Conservation (phyloP, 257 asterid genomes). For the Rehmannia glutinosa region DNA sequence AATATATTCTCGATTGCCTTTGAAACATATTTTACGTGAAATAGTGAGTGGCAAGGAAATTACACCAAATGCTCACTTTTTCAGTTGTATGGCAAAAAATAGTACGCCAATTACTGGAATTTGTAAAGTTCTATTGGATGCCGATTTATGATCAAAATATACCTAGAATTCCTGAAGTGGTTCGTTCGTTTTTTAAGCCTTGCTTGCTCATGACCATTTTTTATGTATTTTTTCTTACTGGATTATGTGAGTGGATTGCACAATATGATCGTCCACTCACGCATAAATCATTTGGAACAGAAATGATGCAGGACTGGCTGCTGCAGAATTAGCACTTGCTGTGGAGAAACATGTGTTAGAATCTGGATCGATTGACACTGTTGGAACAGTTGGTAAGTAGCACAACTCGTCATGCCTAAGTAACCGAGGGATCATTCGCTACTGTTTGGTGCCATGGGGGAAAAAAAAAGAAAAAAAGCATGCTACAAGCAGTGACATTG, state of each 20-base stretch:
- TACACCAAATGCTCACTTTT: too few species aligned
- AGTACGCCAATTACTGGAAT: not conserved
- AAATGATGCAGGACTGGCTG: conserved; percentile 95
- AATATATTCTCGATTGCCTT: not conserved
- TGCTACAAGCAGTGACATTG: too few species aligned
- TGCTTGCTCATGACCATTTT: not conserved
- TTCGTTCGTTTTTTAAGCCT: not conserved
- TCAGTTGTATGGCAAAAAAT: too few species aligned
- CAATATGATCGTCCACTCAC: not conserved
- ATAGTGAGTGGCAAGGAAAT: not conserved
- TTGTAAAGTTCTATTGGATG: not conserved
- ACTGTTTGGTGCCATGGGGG: too few species aligned
- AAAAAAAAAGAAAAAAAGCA: too few species aligned
- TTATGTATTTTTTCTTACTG: not conserved
- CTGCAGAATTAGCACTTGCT: conserved; percentile 89
- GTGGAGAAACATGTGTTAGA: conserved; percentile 89
- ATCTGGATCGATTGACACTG: conserved; percentile 91
- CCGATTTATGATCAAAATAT: not conserved
- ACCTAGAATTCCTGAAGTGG: not conserved
- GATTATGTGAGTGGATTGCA: not conserved
- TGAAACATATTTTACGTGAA: not conserved
- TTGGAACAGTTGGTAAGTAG: conserved; percentile 85
- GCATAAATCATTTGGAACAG: conserved; percentile 40
- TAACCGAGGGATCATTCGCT: too few species aligned
- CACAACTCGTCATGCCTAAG: too few species aligned